These are phyloP conservation scores for Pholiota adiposa DNA, from an alignment of 1,284 basidiomycete species.

Conservation along the genomic window DNA sequence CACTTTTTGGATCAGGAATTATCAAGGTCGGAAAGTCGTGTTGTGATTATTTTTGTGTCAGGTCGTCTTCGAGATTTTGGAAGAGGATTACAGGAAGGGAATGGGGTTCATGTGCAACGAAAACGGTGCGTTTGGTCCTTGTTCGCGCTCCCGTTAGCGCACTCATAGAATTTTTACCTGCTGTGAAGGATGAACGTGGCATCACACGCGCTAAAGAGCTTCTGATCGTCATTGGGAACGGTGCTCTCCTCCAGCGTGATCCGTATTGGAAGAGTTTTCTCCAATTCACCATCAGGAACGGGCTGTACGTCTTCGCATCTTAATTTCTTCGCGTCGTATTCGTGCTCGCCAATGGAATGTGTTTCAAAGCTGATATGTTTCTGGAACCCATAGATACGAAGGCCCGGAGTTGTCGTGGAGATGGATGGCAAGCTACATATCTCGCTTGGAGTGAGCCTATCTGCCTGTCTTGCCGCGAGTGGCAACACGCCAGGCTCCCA, in stretches of 20 bases:
- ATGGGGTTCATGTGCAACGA: slow-evolving; percentile 46
- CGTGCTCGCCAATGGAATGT: neutral
- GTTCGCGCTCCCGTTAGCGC: neutral
- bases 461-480: neutral
- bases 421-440: slow-evolving; percentile 50
- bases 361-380: neutral
- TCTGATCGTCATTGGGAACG: slow-evolving; percentile 48
- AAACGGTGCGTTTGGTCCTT: slow-evolving; percentile 38
- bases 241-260: slow-evolving; percentile 41
- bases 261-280: slow-evolving; percentile 52
- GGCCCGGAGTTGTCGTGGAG: slow-evolving; percentile 44
- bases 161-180: neutral
- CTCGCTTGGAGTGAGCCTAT: slow-evolving; percentile 44
- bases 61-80: slow-evolving; percentile 46
- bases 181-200: slow-evolving; percentile 48
- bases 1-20: slow-evolving; percentile 38
- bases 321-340: neutral
- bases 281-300: slow-evolving; percentile 46
- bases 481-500: no score
- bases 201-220: slow-evolving; percentile 53
- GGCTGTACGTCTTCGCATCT: slow-evolving; percentile 34
- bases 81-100: slow-evolving; percentile 46
- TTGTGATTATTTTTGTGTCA: slow-evolving; percentile 51
- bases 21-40: slow-evolving; percentile 50
- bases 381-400: slow-evolving; percentile 35